Evolutionary conservation across 495 filamentous ascomycete genomes (phyloP), one percentile per base, ranked within the genome.

Genomic region (Neohortaea acidophila): DNA sequence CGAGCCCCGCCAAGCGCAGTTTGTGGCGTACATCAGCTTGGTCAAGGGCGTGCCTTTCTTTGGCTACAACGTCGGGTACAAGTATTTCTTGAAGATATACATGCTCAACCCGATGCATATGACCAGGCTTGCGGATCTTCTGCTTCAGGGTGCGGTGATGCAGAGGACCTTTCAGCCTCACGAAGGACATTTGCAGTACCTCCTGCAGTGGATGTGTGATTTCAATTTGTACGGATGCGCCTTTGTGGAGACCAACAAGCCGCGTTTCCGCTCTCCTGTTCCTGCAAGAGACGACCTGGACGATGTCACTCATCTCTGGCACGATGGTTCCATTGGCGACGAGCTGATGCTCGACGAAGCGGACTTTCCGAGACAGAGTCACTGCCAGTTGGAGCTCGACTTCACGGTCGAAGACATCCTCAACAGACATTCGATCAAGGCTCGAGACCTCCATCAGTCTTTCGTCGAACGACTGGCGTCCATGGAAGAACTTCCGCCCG

Each of bases 151-250:
- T 18, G 74, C 75, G 10, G 71, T 97, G 31, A 72, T 96, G 73
- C 78, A 80, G 50, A 73, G 66, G 31, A 63, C 69, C 8, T 74
- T 96, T 23, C 89, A 97, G 49, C 86, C 89, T 2, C 89, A 85
- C 54, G 89, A 97, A 58, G 84, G 79, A 33, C 91, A 96, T 57
- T 56, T 96, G 28, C 79, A 91, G 56, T 96, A 80, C 58, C 59
- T 94, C 7, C 68, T 86, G 1, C 91, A 94, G 61, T 96, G 91
- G 73, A 94, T 96, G 87, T 80, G 78, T 47, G 91, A 97, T 53
- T 96, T 84, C 66, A 96, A 92, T 48, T 65, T 97, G 47, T 94
- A 87, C 53, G 89, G 89, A 9, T 97, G 89, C 53, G 75, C 70
- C 21, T 94, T 83, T 51, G 76, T 97, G 55, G 69, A 78, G 33